Percentiles rank a stretch among this genome's conserved stretches.
Evolutionary conservation across 2,329 filamentous ascomycete species (phyloP).

Genomic region (Calonectria leucothoes): DNA sequence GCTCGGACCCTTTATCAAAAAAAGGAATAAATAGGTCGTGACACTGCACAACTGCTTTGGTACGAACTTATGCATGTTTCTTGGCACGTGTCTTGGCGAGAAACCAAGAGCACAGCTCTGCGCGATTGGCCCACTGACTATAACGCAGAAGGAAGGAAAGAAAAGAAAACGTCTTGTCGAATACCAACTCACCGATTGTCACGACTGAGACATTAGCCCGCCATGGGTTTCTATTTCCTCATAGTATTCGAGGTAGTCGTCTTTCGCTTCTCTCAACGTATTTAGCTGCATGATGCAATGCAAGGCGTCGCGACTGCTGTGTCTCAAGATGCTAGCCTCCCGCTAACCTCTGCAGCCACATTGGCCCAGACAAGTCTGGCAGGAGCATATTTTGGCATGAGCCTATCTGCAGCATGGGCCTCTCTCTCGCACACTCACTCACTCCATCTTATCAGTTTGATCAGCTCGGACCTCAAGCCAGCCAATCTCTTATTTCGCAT

Average conservation of each 20-base stretch:
- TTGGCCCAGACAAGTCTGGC: not conserved
- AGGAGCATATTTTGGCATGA: not conserved
- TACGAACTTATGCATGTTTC: not conserved
- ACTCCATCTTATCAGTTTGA: not conserved
- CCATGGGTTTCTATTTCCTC: not conserved
- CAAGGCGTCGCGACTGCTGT: not conserved
- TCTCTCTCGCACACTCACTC: too few relatives aligned
- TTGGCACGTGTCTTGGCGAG: not conserved
- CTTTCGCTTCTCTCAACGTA: not conserved
- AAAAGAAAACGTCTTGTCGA: not conserved
- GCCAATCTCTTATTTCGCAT: not conserved
- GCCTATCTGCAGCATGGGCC: not conserved
- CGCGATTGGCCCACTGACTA: not conserved
- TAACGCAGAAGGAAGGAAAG: too few relatives aligned
- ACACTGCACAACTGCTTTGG: not conserved
- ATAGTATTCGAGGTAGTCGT: not conserved
- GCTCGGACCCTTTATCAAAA: not conserved
- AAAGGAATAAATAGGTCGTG: too few relatives aligned
- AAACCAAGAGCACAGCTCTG: not conserved
- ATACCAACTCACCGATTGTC: not conserved
- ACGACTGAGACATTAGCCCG: not conserved
- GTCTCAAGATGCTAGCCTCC: not conserved
- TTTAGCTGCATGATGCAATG: conserved; percentile 6
- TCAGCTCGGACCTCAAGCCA: not conserved
- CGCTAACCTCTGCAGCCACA: not conserved